Evolutionary conservation across 352 stramenopile genomes (phyloP), one percentile per base, ranked within the genome.

Genomic region (Pythium inflatum): DNA sequence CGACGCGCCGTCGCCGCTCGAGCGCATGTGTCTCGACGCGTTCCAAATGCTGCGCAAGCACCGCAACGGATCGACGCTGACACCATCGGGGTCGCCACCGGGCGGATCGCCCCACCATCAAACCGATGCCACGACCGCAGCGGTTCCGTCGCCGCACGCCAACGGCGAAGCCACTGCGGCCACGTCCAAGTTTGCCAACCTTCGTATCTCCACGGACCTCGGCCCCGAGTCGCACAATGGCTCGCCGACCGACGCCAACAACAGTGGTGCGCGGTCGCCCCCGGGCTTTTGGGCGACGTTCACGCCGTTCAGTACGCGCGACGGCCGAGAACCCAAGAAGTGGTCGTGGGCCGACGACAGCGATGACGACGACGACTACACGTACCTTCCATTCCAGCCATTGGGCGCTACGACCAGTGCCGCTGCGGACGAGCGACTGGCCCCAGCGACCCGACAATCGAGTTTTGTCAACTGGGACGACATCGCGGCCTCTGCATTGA

Each of bases 281-380:
- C 86, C 86, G 31, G 86, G 86, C 6, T 94, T 94, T 45, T 94
- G 84, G 86, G 86, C 86, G 33, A 92, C 81, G 30, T 88, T 83
- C 62, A 83, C 80, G 41, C 86, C 86, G 8, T 92, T 91, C 68
- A 85, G 80, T 25, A 83, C 63, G 3, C 56, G 58, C n/a, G 59
- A 53, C 20, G 65, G 65, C 14, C 12, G 50, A 13, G 50, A 57
- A 27, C 50, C 50, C 28, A 68, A 68, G 31, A 72, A 61, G 22
- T 71, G 65, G 65, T 71, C 65, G 16, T 74, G 55, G 61, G 72
- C 75, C 3, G 79, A 90, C 30, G 79, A 92, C 49, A 74, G 81
- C 40, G 76, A 89, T 6, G 75, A 83, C 3, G 79, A 88, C 2
- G 81, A 83, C 0, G 73, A 81, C 11, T 67, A 85, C 28, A 51